Evolutionary conservation across 306 rosid genomes (phyloP).

Genomic region (Carpinus fangiana): DNA sequence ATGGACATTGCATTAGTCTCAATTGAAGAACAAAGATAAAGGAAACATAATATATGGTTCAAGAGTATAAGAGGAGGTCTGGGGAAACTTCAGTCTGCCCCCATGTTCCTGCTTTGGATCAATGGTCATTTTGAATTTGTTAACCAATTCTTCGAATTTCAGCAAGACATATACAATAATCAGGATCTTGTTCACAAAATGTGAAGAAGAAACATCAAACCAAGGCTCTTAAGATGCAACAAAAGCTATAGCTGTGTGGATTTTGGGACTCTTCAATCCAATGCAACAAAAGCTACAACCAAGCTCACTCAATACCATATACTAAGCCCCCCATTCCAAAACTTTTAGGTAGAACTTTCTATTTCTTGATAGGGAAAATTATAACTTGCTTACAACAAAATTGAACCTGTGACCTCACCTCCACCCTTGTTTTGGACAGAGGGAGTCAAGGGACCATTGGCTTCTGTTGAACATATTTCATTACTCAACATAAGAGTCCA

Average conservation of each 20-base stretch:
- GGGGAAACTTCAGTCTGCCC: neutral
- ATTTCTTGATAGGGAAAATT: neutral
- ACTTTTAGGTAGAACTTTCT: neutral
- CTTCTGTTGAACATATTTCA: neutral
- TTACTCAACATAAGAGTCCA: neutral
- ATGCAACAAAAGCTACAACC: neutral
- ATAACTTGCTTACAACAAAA: neutral
- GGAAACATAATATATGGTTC: neutral
- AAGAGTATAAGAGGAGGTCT: neutral
- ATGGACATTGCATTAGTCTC: slow-evolving; percentile 17
- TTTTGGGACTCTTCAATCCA: neutral
- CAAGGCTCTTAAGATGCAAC: slow-evolving; percentile 2
- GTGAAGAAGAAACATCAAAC: neutral
- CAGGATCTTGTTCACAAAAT: neutral
- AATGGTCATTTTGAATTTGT: neutral
- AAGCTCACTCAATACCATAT: neutral
- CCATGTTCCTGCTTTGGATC: neutral
- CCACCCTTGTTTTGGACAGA: neutral
- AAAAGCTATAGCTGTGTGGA: neutral
- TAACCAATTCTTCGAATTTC: neutral
- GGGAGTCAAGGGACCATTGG: neutral
- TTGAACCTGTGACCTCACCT: neutral
- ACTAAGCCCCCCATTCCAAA: neutral
- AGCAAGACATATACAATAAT: neutral
- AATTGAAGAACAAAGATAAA: slow-evolving; percentile 4